Evolutionary conservation across 2,329 filamentous ascomycete species (phyloP).

Genomic region (Pseudopyricularia cyperi): DNA sequence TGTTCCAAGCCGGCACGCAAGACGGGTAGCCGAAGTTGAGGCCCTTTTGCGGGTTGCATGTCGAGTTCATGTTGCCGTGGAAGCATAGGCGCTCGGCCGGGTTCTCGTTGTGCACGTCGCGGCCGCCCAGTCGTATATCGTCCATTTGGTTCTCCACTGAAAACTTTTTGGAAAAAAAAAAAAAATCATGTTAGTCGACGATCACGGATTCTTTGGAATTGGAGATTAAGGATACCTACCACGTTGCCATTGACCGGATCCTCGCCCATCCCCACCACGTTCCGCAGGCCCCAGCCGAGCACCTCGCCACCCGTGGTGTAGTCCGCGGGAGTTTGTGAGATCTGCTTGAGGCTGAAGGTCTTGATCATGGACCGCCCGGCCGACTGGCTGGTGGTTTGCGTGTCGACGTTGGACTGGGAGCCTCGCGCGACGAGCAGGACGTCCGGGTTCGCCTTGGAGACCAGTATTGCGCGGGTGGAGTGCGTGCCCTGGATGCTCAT

Average conservation of each 20-base stretch:
- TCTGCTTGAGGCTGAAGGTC: conserved; percentile 31
- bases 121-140: conserved; percentile 39
- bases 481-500: conserved; percentile 34
- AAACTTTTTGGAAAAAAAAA: too few species aligned
- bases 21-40: conserved; percentile 50
- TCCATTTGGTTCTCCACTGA: conserved; percentile 61
- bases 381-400: conserved; percentile 13
- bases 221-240: conserved; percentile 1
- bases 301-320: conserved; percentile 34
- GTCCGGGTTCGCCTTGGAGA: conserved; percentile 35
- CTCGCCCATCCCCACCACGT: conserved; percentile 52
- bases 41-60: conserved; percentile 14
- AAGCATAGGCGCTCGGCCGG: conserved; percentile 66
- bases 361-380: conserved; percentile 52
- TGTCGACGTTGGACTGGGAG: conserved; percentile 10
- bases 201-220: too few species aligned
- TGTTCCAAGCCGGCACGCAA: conserved; percentile 47
- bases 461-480: conserved; percentile 47
- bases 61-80: conserved; percentile 41
- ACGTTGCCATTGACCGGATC: conserved; percentile 39
- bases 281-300: conserved; percentile 58
- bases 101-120: conserved; percentile 55
- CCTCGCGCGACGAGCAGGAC: conserved; percentile 20
- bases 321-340: conserved; percentile 16
- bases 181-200: too few species aligned